Base-by-base conservation (phyloP, 352 stramenopile genomes). In the Pythium dissimile region DNA sequence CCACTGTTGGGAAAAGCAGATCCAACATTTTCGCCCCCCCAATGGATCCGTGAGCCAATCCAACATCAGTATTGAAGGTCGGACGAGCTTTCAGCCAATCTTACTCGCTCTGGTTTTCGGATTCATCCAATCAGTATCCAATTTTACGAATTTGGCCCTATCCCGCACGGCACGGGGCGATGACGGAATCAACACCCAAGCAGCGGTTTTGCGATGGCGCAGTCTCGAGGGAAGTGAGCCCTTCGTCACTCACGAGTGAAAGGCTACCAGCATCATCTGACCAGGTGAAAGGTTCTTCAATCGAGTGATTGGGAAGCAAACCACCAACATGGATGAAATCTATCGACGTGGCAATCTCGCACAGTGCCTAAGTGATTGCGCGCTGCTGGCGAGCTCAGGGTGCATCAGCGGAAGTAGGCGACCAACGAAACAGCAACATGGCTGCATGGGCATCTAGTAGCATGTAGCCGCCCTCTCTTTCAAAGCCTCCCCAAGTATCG, bases 101-200 rank as follows among this genome's bases (percentile, higher is more conserved):
- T 28, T 18, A 32, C 9, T n/a, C 3, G 16, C 31, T 62, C 43
- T 59, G 28, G 11, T 20, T 28, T 34, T 1, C 32, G 52, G 34
- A 54, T 55, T 62, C 53, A 41, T 35, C 54, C 54, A 62, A 62
- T 54, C 7, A 54, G 1, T 39, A 15, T 16, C 23, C 30, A 37
- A 37, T 30, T 38, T 58, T 24, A 18, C 31, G 8, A 18, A 1
- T 20, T 24, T 37, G 5, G 16, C 13, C 55, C 55, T 55, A 62
- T 10, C 55, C 55, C 44, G 34, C 23, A 34, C 27, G 16, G n/a
- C n/a, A n/a, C n/a, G n/a, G 1, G 20, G 12, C 20, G 55, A 62
- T 62, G 55, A 62, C 55, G 55, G 27, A 62, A 54, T 54, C 37
- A 43, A 12, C 26, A 13, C 30, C 51, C 51, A 59, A 59, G 51